A percentile compares a stretch with the other conserved stretches of the same genome.
Conservation (phyloP, 805 yeast genomes). For the Starmerella geochares region DNA sequence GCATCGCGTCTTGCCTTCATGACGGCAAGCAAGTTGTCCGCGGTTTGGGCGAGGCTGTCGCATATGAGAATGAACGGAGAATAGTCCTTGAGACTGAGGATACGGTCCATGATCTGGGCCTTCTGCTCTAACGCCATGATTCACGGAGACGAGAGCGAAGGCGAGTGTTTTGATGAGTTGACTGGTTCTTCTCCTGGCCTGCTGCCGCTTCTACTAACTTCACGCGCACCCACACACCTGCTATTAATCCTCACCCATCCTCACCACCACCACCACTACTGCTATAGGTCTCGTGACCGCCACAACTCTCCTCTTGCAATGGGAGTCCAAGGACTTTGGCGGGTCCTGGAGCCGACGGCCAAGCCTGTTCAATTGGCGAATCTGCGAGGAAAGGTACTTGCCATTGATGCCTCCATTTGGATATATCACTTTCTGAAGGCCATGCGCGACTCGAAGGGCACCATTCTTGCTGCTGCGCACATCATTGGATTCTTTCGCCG, state of each 20-base stretch:
- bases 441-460: slow-evolving; percentile 76
- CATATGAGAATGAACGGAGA: slow-evolving; percentile 61
- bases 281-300: slow-evolving; percentile 5
- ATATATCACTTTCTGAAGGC: slow-evolving; percentile 93
- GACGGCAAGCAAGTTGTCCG: slow-evolving; percentile 48
- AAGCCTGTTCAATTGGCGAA: slow-evolving; percentile 84
- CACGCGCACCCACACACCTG: too few species aligned
- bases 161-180: too few species aligned
- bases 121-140: slow-evolving; percentile 25
- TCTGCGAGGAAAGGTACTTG: slow-evolving; percentile 63
- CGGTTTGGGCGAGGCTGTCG: slow-evolving; percentile 65
- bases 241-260: not conserved
- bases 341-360: slow-evolving; percentile 77
- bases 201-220: too few species aligned
- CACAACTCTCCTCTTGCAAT: slow-evolving; percentile 34
- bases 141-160: too few species aligned
- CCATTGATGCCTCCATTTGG: slow-evolving; percentile 98
- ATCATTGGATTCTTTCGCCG: slow-evolving; percentile 92
- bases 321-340: slow-evolving; percentile 98
- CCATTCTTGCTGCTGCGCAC: slow-evolving; percentile 67
- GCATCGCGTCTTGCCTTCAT: slow-evolving; percentile 37
- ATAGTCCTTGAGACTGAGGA: slow-evolving; percentile 58
- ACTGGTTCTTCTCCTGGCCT: not conserved
- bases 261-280: too few species aligned
- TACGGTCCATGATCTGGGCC: slow-evolving; percentile 48